Base-by-base conservation (phyloP, 2,329 filamentous ascomycete genomes). In the Elsinoe necatrix region DNA sequence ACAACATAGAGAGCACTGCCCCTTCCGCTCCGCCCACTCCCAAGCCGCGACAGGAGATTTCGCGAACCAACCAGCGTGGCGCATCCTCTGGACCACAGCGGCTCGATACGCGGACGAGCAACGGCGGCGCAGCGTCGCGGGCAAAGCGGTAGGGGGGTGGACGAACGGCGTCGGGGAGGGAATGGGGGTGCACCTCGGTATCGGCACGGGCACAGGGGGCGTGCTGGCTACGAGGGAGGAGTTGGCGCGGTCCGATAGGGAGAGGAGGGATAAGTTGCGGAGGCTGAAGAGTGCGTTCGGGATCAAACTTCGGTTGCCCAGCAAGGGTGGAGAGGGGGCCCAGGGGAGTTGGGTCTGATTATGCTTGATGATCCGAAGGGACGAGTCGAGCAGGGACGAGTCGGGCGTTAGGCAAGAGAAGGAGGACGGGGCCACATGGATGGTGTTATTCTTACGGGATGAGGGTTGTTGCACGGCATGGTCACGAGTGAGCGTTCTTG, bases 1-100 rank as follows among this genome's bases (percentile, higher is more conserved):
- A 20, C 60, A 65, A 57, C 69, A 71, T 54, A 69, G 69, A 35
- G 68, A 71, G 11, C 65, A 71, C 56, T 71, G 69, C 51, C 69
- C 69, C 3, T 71, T 67, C 67, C 66, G 67, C 42, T 71, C 68
- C 54, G 31, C 68, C 4, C 54, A 48, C 20, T 64, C 63, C 1
- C 69, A 71, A 58, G 61, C 63, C 18, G 67, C 66, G 3, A 64
- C 64, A 1, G 69, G 68, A 8, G 68, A 62, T 31, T 60, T 69
- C 45, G 61, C 54, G 12, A 66, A 65, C 2, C 57, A 66, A 5
- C 68, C 69, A 29, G 69, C 68, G 3, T 61, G 60, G 52, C 59
- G 66, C 35, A 68, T 71, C 37, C 51, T 71, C 16, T 63, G 64
- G 4, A 61, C 61, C n/a, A 64, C 69, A 5, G 63, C 66, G 9